Base-by-base conservation (phyloP, 371 early-diverging fungal species). In the Rhizomucor miehei region DNA sequence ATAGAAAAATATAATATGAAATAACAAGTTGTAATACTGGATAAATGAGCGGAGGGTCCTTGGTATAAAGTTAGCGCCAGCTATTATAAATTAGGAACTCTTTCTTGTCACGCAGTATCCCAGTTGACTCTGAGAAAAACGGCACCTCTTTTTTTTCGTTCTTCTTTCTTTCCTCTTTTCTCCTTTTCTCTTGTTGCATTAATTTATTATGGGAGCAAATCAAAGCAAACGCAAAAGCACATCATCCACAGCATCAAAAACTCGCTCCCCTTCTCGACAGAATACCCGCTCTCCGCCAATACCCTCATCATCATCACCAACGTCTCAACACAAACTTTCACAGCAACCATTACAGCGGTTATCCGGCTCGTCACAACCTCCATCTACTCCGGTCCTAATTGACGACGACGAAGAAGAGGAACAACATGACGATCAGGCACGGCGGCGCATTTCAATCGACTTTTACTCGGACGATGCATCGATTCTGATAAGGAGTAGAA, bases 171-270 rank as follows among this genome's bases (percentile, higher is more conserved):
- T 47, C 17, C 25, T 57, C 46, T 24, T 29, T 40, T 47, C 29
- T 34, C n/a, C 51, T 8, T 25, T 20, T 37, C 17, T 13, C 13
- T 17, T 34, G n/a, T 21, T 11, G 36, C 24, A 29, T 17, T 45
- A 25, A 20, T 13, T 45, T 45, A 23, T 35, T 20, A 58, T 58
- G 58, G 58, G 58, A 16, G 48, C 48, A 19, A 49, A 51, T 12
- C 52, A 58, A 39, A 58, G 58, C 38, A 51, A 47, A 40, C 41
- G 41, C 3, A 41, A 41, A 12, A 41, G 41, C 19, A 41, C 16
- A 14, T 41, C 14, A 6, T 41, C 41, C 41, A 41, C 14, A 16
- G 41, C 41, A 41, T 44, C 49, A 1, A 48, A 44, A 38, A 20
- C 20, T 11, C 38, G 20, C 45, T 23, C 14, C 45, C 10, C 11